phyloP scores from a whole-genome alignment of 148 eudicot genomes.

The Chenopodium berlandieri region DNA sequence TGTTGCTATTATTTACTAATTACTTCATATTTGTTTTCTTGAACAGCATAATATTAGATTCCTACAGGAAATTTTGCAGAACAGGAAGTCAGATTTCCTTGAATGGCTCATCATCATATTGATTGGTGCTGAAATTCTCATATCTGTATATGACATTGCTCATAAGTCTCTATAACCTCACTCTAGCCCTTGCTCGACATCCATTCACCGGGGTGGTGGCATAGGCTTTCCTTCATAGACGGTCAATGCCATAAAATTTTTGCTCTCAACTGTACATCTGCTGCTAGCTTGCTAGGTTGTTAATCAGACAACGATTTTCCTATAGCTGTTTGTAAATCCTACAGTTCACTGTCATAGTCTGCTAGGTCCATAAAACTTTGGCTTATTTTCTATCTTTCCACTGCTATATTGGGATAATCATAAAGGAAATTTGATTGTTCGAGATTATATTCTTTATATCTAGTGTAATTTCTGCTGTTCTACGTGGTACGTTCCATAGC shows the following conservation, averaged over 20 bases:
- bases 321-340: slow-evolving; percentile 16
- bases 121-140: slow-evolving; percentile 79
- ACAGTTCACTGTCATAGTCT: slow-evolving; percentile 7
- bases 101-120: slow-evolving; percentile 91
- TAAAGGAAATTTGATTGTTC: not conserved
- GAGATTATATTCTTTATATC: not conserved
- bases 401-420: not conserved
- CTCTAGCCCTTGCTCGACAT: slow-evolving; percentile 18
- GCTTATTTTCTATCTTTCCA: not conserved
- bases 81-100: slow-evolving; percentile 86
- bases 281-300: slow-evolving; percentile 13
- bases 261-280: slow-evolving; percentile 27
- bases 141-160: slow-evolving; percentile 84
- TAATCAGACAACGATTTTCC: not conserved
- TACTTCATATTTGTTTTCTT: not conserved
- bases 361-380: not conserved
- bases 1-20: not conserved
- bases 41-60: slow-evolving; percentile 91
- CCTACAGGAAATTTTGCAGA: slow-evolving; percentile 91
- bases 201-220: not conserved
- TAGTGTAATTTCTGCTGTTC: not conserved
- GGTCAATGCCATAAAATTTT: not conserved
- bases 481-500: not conserved
- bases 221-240: not conserved
- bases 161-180: slow-evolving; percentile 52